Evolutionary conservation across 1,284 basidiomycete species (phyloP).

Genomic region (Tremellales sp.): DNA sequence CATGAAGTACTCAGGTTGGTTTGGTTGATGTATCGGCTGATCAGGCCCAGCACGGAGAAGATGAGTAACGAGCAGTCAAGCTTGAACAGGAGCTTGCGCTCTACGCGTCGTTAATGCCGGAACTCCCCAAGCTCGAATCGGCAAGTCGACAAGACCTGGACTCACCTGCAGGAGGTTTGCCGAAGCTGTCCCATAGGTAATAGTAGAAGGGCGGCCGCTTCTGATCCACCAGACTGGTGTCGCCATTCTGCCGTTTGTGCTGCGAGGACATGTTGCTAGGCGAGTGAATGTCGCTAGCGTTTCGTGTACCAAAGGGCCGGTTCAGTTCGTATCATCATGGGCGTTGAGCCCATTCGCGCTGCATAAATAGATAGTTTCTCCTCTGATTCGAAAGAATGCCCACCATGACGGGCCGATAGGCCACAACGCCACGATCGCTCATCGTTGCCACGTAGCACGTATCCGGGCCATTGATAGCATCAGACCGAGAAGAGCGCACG

Average conservation of each 20-base stretch:
- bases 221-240: no score
- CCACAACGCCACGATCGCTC: no score
- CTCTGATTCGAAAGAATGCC: no score
- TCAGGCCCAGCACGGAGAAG: not conserved
- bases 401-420: no score
- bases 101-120: not conserved
- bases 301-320: no score
- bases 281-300: no score
- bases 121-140: not conserved
- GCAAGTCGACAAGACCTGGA: not conserved
- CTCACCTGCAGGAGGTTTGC: conserved; percentile 7
- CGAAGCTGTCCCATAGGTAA: conserved; percentile 18
- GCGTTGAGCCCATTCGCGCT: no score
- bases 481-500: no score
- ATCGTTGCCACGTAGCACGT: no score
- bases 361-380: no score
- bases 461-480: no score
- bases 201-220: conserved; percentile 10
- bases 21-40: conserved; percentile 13
- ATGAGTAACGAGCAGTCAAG: not conserved
- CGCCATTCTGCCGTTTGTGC: not conserved
- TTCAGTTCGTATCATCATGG: no score
- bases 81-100: not conserved
- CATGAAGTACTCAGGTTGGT: conserved; percentile 3
- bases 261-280: not conserved